These are phyloP conservation scores for Scleromitrula shiraiana DNA, from an alignment of 2,329 filamentous ascomycete genomes.

Conservation along the genomic window DNA sequence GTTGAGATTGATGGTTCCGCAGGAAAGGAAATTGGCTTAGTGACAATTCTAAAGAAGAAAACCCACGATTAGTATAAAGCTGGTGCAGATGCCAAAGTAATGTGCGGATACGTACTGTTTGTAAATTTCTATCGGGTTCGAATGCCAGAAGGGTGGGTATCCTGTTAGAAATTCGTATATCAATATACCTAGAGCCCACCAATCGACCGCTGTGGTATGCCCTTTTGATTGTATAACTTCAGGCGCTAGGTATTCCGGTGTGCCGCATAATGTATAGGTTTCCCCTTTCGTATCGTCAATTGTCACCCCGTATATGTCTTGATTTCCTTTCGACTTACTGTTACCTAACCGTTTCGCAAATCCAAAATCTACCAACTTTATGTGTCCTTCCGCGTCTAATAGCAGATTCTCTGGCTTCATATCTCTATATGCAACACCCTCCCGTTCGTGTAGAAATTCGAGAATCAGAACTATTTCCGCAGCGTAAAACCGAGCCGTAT, in stretches of 20 bases:
- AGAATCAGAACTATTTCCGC: conserved; percentile 78
- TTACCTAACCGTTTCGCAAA: conserved; percentile 72
- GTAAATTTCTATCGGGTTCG: conserved; percentile 81
- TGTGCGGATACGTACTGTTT: conserved; percentile 51
- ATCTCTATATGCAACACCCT: conserved; percentile 74
- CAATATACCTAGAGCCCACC: conserved; percentile 80
- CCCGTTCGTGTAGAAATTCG: conserved; percentile 70
- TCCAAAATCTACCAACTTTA: conserved; percentile 78
- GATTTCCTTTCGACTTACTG: conserved; percentile 31
- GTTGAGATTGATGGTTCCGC: conserved; percentile 53
- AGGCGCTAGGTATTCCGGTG: conserved; percentile 75
- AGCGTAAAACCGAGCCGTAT: conserved; percentile 71
- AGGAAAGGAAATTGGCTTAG: conserved; percentile 69
- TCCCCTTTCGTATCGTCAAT: conserved; percentile 12
- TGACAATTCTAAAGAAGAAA: conserved; percentile 57
- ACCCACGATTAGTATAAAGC: not conserved
- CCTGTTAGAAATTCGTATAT: conserved; percentile 81
- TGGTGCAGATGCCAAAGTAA: not conserved
- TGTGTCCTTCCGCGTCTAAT: conserved; percentile 68
- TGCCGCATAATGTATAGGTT: conserved; percentile 73
- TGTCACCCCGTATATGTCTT: not conserved
- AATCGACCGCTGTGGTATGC: conserved; percentile 69
- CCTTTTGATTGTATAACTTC: conserved; percentile 81
- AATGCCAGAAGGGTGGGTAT: conserved; percentile 81
- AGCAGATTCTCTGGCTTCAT: conserved; percentile 78